Base-by-base conservation (phyloP, 73 alveolate genomes). In the Blepharisma stoltei region DNA sequence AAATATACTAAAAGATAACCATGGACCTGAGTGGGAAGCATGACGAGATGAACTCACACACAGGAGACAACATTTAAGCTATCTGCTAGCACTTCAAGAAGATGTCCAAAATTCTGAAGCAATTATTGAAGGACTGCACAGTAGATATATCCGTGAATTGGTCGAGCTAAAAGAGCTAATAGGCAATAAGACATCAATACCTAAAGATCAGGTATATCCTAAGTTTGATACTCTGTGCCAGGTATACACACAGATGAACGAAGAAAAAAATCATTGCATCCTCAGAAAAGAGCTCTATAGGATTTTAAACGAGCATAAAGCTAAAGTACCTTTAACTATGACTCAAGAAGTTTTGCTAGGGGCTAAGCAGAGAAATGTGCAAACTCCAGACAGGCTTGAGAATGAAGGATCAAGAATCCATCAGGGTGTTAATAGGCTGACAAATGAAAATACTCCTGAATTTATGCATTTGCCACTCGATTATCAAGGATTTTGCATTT, bases 181-280 rank as follows among this genome's bases (percentile, higher is more conserved):
- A 32, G 97, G 95, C 6, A 87, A 90, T 81, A 93, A 93, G 60
- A 71, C 94, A 14, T 86, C 97, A n/a, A 92, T 94, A 66, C 98
- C 98, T 4, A 93, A 93, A 83, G 98, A 93, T 47, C 89, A 83
- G 67, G 98, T 93, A 27, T 93, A 93, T 80, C 98, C 98, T 14
- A 91, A 82, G 78, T 93, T 93, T 70, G 98, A 92, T 77, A 71
- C 87, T 6, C 86, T 91, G 23, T 92, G 97, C 6, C 89, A 92
- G 78, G 88, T 91, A 71, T 92, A 93, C 82, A 90, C 90, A 21
- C 84, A 89, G 54, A 84, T 93, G 67, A 80, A 87, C n/a, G 98
- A 93, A 71, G 98, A 93, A 78, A 93, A 88, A 81, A 87, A 88
- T 65, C 86, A 89, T 5, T 86, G 95, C 27, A 83, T 81, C 7